Base-by-base conservation (phyloP, 148 eudicot species). In the Dysphania ambrosioides region DNA sequence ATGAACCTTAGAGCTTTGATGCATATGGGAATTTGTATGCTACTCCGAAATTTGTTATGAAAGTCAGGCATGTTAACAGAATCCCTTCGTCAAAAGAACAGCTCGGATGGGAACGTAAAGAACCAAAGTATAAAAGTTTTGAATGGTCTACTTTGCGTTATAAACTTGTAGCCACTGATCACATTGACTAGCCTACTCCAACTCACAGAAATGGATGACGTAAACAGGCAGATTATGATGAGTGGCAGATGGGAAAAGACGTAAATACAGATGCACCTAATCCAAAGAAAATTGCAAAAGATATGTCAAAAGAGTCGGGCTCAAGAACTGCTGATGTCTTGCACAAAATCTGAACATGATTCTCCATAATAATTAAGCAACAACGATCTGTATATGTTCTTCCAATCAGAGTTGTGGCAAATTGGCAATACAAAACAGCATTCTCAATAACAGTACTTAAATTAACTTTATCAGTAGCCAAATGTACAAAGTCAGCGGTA, bases 381-480 rank as follows among this genome's bases (percentile, higher is more conserved):
- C 8, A 8, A 31, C 5, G 42, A 57, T 15, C 7, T 24, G 10
- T 16, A 31, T 15, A 38, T 30, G 10, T 44, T 44, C 3, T 27
- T 38, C 66, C 68, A 76, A 76, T 68, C 67, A 68, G 36, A 41
- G 34, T 9, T n/a, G n/a, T n/a, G n/a, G n/a, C n/a, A n/a, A n/a
- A 40, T 4, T 40, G 57, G 42, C 31, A 36, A 21, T 47, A 13
- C 1, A 67, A 66, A 75, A 27, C n/a, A 66, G 34, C 65, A 66
- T 18, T 40, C n/a, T 5, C 0, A 74, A 18, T 60, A 18, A n/a
- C 11, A 26, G n/a, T n/a, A 65, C 16, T 19, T 11, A 66, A 53
- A 15, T 8, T 24, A 29, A 12, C 4, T 23, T 30, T 35, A 23
- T 24, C 0, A 8, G 64, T 24, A 24, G 31, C n/a, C 44, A 51